These are phyloP conservation scores for Polyplosphaeria fusca DNA, from an alignment of 495 filamentous ascomycete genomes.

Conservation along the genomic window DNA sequence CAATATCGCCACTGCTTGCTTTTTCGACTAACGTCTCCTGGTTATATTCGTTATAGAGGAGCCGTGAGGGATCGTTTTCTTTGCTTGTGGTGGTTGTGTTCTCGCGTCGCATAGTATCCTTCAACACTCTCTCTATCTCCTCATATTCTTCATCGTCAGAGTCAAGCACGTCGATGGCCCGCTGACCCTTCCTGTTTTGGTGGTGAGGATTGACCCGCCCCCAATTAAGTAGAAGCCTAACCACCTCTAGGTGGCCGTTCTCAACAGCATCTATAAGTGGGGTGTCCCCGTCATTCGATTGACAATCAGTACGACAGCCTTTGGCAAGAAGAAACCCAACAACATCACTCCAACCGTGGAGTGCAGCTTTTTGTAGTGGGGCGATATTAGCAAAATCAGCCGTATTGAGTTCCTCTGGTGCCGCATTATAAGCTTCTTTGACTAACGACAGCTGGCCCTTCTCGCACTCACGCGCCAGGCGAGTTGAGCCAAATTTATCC, in stretches of 20 bases:
- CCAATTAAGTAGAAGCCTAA: conserved; percentile 71
- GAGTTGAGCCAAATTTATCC: conserved; percentile 80
- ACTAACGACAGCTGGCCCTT: conserved; percentile 69
- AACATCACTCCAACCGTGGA: conserved; percentile 77
- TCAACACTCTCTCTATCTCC: conserved; percentile 55
- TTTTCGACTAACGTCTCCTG: neutral
- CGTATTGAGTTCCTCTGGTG: conserved; percentile 80
- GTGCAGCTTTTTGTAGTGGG: conserved; percentile 83
- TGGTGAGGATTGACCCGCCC: conserved; percentile 88
- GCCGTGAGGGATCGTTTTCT: conserved; percentile 56
- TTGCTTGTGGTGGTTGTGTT: conserved; percentile 43
- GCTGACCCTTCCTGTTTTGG: conserved; percentile 79
- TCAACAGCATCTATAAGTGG: conserved; percentile 94
- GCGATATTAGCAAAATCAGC: conserved; percentile 92
- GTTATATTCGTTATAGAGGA: conserved; percentile 45
- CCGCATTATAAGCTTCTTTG: conserved; percentile 64
- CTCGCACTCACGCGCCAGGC: conserved; percentile 76
- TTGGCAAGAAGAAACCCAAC: conserved; percentile 76
- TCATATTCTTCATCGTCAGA: conserved; percentile 61
- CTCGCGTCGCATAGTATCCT: conserved; percentile 45
- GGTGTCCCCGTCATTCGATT: conserved; percentile 84
- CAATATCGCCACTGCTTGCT: neutral
- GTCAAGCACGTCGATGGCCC: conserved; percentile 78
- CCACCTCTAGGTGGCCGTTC: conserved; percentile 87
- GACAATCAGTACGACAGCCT: conserved; percentile 74